Percentiles rank a stretch among this genome's conserved stretches.
phyloP scores from a whole-genome alignment of 805 yeast species.

The Saturnispora kantuleensis region DNA sequence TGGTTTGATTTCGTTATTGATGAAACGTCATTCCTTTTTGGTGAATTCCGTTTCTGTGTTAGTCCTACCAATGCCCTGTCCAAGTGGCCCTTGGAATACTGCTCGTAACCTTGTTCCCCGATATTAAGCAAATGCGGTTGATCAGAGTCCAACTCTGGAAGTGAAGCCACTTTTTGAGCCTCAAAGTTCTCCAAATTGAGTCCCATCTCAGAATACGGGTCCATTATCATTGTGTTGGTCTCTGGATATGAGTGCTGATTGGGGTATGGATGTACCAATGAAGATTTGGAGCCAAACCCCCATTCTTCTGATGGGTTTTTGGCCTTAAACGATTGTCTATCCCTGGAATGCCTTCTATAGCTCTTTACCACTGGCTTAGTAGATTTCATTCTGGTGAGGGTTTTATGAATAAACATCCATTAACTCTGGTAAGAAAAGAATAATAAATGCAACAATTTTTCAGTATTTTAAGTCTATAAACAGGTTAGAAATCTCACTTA shows the following conservation, averaged over 20 bases:
- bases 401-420: neutral
- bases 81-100: too few relatives aligned
- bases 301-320: too few relatives aligned
- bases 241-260: slow-evolving; percentile 10
- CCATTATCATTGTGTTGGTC: slow-evolving; percentile 6
- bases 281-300: too few relatives aligned
- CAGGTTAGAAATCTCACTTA: slow-evolving; percentile 31
- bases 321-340: neutral
- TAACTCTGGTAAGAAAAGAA: neutral
- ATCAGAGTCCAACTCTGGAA: neutral
- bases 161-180: neutral
- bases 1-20: neutral
- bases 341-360: neutral
- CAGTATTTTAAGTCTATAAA: neutral
- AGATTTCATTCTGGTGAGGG: neutral
- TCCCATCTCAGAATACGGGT: neutral
- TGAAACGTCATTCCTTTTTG: neutral
- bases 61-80: too few relatives aligned
- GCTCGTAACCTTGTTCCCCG: too few relatives aligned
- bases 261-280: slow-evolving; percentile 5
- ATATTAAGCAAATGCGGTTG: neutral
- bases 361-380: neutral
- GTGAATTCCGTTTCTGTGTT: too few relatives aligned
- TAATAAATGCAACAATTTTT: neutral
- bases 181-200: neutral